phyloP scores from a whole-genome alignment of 2,329 filamentous ascomycete species.

The Talaromyces atroroseus region DNA sequence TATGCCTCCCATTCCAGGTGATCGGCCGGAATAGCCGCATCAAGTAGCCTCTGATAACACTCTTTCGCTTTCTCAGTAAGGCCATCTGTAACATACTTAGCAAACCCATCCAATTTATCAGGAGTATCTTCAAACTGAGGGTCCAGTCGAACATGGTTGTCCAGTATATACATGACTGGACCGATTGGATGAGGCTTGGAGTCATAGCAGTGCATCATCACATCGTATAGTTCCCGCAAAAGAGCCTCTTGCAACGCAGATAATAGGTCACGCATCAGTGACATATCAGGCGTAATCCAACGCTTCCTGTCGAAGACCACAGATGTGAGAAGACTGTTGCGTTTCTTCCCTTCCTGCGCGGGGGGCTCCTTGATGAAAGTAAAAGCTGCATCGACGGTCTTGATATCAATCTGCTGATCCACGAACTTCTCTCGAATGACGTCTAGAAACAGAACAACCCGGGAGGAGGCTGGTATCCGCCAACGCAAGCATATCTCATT shows the following conservation, averaged over 20 bases:
- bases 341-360: conserved; percentile 57
- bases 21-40: conserved; percentile 71
- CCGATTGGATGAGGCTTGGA: conserved; percentile 77
- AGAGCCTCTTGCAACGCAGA: conserved; percentile 72
- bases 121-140: conserved; percentile 65
- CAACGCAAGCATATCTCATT: conserved; percentile 81
- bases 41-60: conserved; percentile 74
- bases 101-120: conserved; percentile 67
- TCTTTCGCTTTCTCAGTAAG: conserved; percentile 68
- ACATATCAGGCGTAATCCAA: conserved; percentile 66
- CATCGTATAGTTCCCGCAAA: conserved; percentile 77
- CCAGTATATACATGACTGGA: conserved; percentile 71
- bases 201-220: conserved; percentile 85
- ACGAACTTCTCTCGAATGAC: conserved; percentile 79
- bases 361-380: conserved; percentile 70
- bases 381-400: conserved; percentile 79
- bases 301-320: conserved; percentile 54
- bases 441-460: conserved; percentile 76
- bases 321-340: conserved; percentile 44
- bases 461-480: conserved; percentile 78
- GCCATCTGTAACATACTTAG: conserved; percentile 64
- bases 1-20: conserved; percentile 84
- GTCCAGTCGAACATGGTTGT: conserved; percentile 76
- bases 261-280: conserved; percentile 69
- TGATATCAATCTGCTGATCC: conserved; percentile 72